A percentile compares a stretch with the other conserved stretches of the same genome.
These are phyloP conservation scores for Periconia sp. DNA, from an alignment of 2,329 filamentous ascomycete genomes.

Conservation along the genomic window DNA sequence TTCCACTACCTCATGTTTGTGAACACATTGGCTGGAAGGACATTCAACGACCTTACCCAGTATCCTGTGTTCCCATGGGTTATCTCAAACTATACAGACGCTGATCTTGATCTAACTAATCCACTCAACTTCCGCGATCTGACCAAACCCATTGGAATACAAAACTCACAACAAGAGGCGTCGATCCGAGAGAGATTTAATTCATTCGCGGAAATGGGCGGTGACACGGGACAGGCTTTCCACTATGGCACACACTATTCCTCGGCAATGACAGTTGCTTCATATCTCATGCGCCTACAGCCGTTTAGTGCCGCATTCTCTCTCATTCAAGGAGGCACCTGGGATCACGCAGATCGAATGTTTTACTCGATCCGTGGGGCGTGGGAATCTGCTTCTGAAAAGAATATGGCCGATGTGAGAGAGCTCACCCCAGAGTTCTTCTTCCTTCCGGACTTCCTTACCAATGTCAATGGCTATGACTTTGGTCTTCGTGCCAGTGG, in stretches of 20 bases:
- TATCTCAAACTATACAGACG: conserved; percentile 91
- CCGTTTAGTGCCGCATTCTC: conserved; percentile 97
- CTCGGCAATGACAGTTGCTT: conserved; percentile 97
- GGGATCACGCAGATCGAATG: conserved; percentile 92
- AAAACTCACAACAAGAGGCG: conserved; percentile 74
- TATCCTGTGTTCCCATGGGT: conserved; percentile 99
- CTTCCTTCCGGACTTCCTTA: conserved; percentile 91
- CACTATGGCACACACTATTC: conserved; percentile 99
- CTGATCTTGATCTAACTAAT: conserved; percentile 85
- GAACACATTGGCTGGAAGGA: conserved; percentile 95
- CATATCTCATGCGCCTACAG: conserved; percentile 91
- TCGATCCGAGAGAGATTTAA: conserved; percentile 86
- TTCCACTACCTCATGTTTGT: conserved; percentile 99
- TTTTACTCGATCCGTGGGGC: conserved; percentile 93
- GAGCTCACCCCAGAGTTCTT: conserved; percentile 98
- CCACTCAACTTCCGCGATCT: conserved; percentile 88
- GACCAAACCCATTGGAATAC: conserved; percentile 95
- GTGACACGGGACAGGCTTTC: conserved; percentile 79
- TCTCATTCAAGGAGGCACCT: conserved; percentile 90
- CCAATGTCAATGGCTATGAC: conserved; percentile 93
- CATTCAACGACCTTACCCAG: conserved; percentile 97
- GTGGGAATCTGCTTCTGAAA: conserved; percentile 87
- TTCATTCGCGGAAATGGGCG: conserved; percentile 87
- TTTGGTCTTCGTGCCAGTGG: conserved; percentile 87
- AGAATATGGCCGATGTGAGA: conserved; percentile 92